These are phyloP conservation scores for Yarrowia alimentaria DNA, from an alignment of 805 yeast species.

Conservation along the genomic window DNA sequence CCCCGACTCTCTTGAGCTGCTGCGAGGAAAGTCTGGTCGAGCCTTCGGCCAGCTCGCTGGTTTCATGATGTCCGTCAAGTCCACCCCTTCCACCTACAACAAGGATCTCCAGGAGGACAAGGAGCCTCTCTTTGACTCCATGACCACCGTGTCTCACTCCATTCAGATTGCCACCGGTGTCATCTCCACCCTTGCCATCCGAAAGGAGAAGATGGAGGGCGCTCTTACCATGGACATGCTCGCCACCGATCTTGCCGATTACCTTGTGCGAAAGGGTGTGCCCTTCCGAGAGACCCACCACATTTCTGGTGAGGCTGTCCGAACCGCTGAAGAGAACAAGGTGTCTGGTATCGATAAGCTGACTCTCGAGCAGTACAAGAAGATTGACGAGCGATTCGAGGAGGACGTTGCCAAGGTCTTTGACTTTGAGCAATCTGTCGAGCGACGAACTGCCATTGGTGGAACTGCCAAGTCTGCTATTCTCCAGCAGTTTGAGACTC, in stretches of 20 bases:
- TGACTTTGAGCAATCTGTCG: slow-evolving; percentile 90
- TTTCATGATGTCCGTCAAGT: slow-evolving; percentile 91
- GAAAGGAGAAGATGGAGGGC: slow-evolving; percentile 71
- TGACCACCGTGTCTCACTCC: slow-evolving; percentile 90
- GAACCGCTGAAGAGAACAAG: slow-evolving; percentile 75
- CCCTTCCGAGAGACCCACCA: slow-evolving; percentile 99
- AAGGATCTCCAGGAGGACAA: slow-evolving; percentile 99
- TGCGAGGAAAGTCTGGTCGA: slow-evolving; percentile 97
- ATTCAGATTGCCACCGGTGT: slow-evolving; percentile 95
- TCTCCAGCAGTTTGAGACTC: slow-evolving; percentile 57
- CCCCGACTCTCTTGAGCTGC: slow-evolving; percentile 91
- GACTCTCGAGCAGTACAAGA: slow-evolving; percentile 69
- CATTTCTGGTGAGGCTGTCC: slow-evolving; percentile 96
- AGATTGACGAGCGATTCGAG: slow-evolving; percentile 76
- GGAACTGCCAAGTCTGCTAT: slow-evolving; percentile 95
- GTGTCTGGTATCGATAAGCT: slow-evolving; percentile 85
- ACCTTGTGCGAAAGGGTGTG: slow-evolving; percentile 94
- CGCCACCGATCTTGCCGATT: slow-evolving; percentile 98
- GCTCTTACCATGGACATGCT: slow-evolving; percentile 98
- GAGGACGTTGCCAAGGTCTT: slow-evolving; percentile 82
- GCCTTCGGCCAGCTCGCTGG: slow-evolving; percentile 95
- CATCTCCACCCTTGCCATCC: slow-evolving; percentile 75
- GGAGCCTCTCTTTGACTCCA: slow-evolving; percentile 93
- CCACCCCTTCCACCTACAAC: slow-evolving; percentile 97
- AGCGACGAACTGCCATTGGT: slow-evolving; percentile 94